Percentiles rank a stretch among this genome's conserved stretches.
Evolutionary conservation across 2,329 filamentous ascomycete species (phyloP).

Genomic region (Trichoderma breve): DNA sequence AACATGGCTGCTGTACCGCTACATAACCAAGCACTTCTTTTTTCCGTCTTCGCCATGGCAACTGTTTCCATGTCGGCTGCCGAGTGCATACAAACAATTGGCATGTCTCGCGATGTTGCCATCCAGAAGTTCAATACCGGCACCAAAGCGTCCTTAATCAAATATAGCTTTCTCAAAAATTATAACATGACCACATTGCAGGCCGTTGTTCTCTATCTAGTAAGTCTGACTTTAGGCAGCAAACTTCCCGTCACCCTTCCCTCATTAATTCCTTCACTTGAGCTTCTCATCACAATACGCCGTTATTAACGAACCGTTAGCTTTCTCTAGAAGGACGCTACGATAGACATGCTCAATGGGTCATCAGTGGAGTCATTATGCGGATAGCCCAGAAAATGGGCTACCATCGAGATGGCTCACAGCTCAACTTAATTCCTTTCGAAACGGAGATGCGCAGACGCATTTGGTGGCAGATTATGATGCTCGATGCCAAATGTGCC

Average conservation of each 20-base stretch:
- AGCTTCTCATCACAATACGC: background rate
- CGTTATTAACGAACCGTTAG: constrained; percentile 34
- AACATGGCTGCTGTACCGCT: constrained; percentile 54
- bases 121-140: constrained; percentile 52
- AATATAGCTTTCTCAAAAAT: constrained; percentile 56
- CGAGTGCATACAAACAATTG: constrained; percentile 55
- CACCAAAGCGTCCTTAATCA: constrained; percentile 49
- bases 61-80: constrained; percentile 53
- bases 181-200: constrained; percentile 59
- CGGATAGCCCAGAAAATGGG: constrained; percentile 68
- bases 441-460: constrained; percentile 67
- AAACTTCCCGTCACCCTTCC: background rate
- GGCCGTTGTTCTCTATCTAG: constrained; percentile 57
- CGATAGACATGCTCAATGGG: constrained; percentile 59
- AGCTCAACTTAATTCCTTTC: constrained; percentile 56
- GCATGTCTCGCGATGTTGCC: constrained; percentile 48
- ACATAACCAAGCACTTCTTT: constrained; percentile 60
- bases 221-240: constrained; percentile 30
- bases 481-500: constrained; percentile 57
- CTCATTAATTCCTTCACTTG: background rate
- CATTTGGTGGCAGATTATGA: constrained; percentile 64
- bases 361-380: constrained; percentile 59
- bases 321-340: constrained; percentile 57
- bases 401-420: constrained; percentile 60
- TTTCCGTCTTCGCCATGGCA: constrained; percentile 64